A percentile compares a stretch with the other conserved stretches of the same genome.
Evolutionary conservation across 129 eudicot species (phyloP).

Genomic region (Pulicaria dysenterica): DNA sequence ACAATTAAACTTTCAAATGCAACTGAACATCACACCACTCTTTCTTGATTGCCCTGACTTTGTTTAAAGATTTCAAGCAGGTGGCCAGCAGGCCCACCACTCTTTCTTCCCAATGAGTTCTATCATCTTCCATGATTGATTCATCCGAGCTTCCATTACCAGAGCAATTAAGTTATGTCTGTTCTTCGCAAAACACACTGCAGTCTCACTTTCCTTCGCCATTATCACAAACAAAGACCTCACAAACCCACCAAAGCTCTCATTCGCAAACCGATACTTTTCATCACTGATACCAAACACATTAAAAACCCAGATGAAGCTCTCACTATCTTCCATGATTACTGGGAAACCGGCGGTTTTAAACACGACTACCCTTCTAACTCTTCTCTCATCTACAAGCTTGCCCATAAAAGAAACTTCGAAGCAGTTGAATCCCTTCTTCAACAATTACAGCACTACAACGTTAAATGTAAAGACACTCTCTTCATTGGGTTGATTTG

Average conservation of each 20-base stretch:
- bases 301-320: slow-evolving; percentile 61
- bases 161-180: slow-evolving; percentile 8
- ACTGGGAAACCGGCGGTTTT: slow-evolving; percentile 52
- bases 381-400: slow-evolving; percentile 79
- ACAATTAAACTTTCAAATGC: no score
- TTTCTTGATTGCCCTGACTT: no score
- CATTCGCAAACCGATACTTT: slow-evolving; percentile 56
- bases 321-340: slow-evolving; percentile 56
- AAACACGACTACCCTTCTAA: slow-evolving; percentile 89
- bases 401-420: slow-evolving; percentile 57
- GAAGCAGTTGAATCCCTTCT: slow-evolving; percentile 55
- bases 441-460: slow-evolving; percentile 32
- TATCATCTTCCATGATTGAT: slow-evolving; percentile 17
- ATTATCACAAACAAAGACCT: slow-evolving; percentile 37
- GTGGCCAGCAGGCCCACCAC: no score
- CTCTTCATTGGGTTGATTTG: slow-evolving; percentile 66
- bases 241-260: slow-evolving; percentile 40
- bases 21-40: no score
- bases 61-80: no score
- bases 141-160: not conserved
- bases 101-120: not conserved
- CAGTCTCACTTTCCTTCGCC: slow-evolving; percentile 23
- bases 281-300: slow-evolving; percentile 59
- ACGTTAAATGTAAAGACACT: slow-evolving; percentile 62
- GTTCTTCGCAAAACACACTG: slow-evolving; percentile 12